These are phyloP conservation scores for Fusarium nematophilum DNA, from an alignment of 2,329 filamentous ascomycete genomes.

Conservation along the genomic window DNA sequence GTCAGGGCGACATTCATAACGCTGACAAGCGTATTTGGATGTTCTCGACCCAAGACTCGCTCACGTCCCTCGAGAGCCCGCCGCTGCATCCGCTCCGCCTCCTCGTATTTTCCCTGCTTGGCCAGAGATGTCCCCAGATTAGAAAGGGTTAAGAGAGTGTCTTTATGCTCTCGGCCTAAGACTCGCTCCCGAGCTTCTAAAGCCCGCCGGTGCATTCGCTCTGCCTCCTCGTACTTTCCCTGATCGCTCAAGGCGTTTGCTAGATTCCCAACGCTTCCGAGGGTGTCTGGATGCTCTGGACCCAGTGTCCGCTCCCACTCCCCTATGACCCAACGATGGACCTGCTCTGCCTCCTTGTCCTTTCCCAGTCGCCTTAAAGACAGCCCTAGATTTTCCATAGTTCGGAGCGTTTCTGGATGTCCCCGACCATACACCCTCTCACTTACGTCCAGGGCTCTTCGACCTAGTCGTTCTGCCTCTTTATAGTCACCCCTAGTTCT, in stretches of 20 bases:
- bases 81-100: not conserved
- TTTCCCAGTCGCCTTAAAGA: no score
- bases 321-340: not conserved
- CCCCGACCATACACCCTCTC: no score
- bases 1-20: not conserved
- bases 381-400: no score
- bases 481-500: no score
- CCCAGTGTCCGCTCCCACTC: not conserved
- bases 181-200: not conserved
- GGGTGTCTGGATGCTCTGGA: not conserved
- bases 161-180: not conserved
- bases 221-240: not conserved
- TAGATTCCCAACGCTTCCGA: no score
- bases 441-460: no score
- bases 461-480: no score
- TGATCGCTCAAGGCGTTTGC: not conserved
- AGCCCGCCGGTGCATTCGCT: not conserved
- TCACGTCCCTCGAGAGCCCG: not conserved
- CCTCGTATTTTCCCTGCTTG: not conserved
- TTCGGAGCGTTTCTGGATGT: no score
- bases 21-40: not conserved
- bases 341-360: not conserved
- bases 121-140: not conserved
- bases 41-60: not conserved
- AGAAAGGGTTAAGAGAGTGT: not conserved